Evolutionary conservation across 768 basidiomycete genomes (phyloP).

Genomic region (Crucibulum laeve): DNA sequence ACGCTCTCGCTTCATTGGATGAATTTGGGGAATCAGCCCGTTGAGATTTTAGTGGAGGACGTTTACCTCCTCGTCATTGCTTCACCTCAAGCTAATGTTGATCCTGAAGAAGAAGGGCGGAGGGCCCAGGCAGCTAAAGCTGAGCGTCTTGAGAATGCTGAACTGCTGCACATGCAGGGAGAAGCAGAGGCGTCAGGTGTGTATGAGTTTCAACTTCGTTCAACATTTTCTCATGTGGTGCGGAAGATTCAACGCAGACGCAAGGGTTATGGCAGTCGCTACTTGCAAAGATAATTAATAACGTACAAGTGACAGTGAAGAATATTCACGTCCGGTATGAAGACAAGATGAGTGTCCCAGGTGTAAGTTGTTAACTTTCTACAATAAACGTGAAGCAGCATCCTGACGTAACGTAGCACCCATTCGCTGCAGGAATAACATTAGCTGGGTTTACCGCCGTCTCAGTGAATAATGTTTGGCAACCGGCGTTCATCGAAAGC

Average conservation of each 20-base stretch:
- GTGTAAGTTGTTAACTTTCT: conserved; percentile 46
- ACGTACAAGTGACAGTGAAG: conserved; percentile 91
- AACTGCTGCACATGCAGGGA: conserved; percentile 67
- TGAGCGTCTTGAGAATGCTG: conserved; percentile 86
- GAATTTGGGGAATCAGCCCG: conserved; percentile 85
- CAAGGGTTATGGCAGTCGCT: conserved; percentile 83
- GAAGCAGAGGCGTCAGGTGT: conserved; percentile 51
- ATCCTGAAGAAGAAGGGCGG: conserved; percentile 82
- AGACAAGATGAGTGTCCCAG: conserved; percentile 90
- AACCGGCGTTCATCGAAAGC: conserved; percentile 89
- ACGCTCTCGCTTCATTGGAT: conserved; percentile 86
- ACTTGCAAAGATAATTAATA: conserved; percentile 88
- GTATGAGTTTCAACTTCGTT: conserved; percentile 6
- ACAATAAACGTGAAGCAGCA: background rate
- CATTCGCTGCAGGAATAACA: conserved; percentile 90
- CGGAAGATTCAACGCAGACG: conserved; percentile 61
- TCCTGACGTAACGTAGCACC: conserved; percentile 54
- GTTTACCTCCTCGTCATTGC: conserved; percentile 93
- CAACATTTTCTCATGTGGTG: conserved; percentile 3
- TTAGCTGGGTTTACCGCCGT: conserved; percentile 83
- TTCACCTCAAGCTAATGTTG: conserved; percentile 57
- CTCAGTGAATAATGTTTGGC: conserved; percentile 87
- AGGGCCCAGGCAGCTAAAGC: conserved; percentile 82
- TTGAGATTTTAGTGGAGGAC: conserved; percentile 89
- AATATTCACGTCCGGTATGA: conserved; percentile 97